These are phyloP conservation scores for Neostapfia colusana DNA, from an alignment of 176 grass and related monocot genomes.

Conservation along the genomic window DNA sequence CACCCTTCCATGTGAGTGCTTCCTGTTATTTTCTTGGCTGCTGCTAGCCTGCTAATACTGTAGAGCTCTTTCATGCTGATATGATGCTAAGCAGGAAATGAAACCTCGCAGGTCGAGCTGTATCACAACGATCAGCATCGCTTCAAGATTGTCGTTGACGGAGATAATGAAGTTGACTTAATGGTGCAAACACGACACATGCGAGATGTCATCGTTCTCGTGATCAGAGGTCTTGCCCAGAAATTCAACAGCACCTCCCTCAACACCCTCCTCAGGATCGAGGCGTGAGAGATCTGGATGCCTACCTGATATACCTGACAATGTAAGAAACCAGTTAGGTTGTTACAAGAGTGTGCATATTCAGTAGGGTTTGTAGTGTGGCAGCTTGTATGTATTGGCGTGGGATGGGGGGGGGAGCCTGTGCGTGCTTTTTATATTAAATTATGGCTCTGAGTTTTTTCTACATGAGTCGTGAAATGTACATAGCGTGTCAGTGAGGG, in stretches of 20 bases:
- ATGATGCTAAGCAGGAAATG: slow-evolving; percentile 15
- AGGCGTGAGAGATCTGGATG: slow-evolving; percentile 42
- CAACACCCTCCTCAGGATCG: slow-evolving; percentile 84
- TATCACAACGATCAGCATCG: slow-evolving; percentile 79
- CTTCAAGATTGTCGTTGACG: slow-evolving; percentile 89
- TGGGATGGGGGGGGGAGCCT: neutral
- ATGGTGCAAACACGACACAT: slow-evolving; percentile 83
- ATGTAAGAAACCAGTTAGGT: slow-evolving; percentile 13
- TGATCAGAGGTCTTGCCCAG: slow-evolving; percentile 83
- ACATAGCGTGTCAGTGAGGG: slow-evolving; percentile 30
- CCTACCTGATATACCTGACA: neutral
- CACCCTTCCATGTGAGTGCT: slow-evolving; percentile 83
- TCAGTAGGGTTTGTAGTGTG: slow-evolving; percentile 45
- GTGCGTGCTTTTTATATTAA: neutral
- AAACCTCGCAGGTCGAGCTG: slow-evolving; percentile 71
- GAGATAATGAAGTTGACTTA: slow-evolving; percentile 70
- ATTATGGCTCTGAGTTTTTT: neutral
- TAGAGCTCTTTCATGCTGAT: neutral
- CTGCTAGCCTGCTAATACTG: neutral
- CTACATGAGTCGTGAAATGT: slow-evolving; percentile 38
- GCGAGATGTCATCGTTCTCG: slow-evolving; percentile 73
- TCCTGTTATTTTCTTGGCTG: neutral
- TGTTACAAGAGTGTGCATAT: slow-evolving; percentile 40
- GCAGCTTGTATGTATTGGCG: slow-evolving; percentile 19
- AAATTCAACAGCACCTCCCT: slow-evolving; percentile 98